Base-by-base conservation (phyloP, 2,329 filamentous ascomycete species). In the Thielaviopsis musarum region DNA sequence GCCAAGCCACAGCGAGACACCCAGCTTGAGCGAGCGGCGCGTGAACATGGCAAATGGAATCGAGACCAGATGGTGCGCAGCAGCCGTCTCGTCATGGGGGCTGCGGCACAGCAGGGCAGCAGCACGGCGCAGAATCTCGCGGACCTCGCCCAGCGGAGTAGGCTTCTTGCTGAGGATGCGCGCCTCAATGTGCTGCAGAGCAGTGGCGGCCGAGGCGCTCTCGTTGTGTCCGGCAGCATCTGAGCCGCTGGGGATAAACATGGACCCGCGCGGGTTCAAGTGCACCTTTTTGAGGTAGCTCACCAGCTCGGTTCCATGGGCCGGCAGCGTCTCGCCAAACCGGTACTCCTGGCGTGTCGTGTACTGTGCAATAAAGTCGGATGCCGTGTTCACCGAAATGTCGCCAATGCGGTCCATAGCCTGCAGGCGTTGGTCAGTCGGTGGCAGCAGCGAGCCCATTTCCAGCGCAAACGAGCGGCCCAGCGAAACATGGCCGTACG, bases 311-410 rank as follows among this genome's bases (percentile, higher is more conserved):
- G 78, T 76, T 61, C 84, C 82, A 62, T 84, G 81, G 61, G 86
- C 83, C 1, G 84, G 82, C 45, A 87, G 73, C 2, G 82, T 80
- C 68, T 95, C 89, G 12, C 89, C 83, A 67, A 91, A 91, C 60
- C 91, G 84, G 70, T 98, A 98, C 67, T 95, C 91, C 69, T 98
- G 94, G 45, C 93, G 86, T 26, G 90, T 94, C 3, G 91, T 97
- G 69, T 98, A 98, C 68, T 98, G 91, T 1, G 93, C 90, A 67
- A 98, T 83, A 66, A 98, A 95, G 69, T 97, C 91, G 2, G 93
- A 97, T 0, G 88, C 90, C 12, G 91, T 90, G 69, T 97, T 95
- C 69, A 96, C 85, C 63, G 82, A 82, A 58, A 82, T 81, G 54
- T 85, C 82, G 19, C 85, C 83, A 63, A 87, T 79, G 41, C 78